Conservation (phyloP, 1,284 basidiomycete species). For the Heterobasidion occidentale region DNA sequence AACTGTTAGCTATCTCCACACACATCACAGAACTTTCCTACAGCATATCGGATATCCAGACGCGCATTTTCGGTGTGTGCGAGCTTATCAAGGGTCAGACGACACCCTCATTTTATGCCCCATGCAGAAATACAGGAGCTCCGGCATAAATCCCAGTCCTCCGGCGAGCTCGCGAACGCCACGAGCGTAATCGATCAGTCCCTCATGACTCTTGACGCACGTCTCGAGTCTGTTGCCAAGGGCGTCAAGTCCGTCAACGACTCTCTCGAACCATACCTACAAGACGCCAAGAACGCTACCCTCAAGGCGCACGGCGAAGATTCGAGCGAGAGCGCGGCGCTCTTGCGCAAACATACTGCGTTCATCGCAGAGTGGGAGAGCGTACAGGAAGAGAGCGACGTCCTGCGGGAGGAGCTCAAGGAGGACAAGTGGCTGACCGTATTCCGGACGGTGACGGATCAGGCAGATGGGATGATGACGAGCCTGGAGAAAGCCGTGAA, state of each 20-base stretch:
- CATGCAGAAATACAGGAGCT: constrained; percentile 77
- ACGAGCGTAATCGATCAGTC: constrained; percentile 73
- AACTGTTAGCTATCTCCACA: constrained; percentile 68
- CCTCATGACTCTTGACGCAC: constrained; percentile 71
- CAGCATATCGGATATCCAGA: constrained; percentile 77
- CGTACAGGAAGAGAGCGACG: constrained; percentile 74
- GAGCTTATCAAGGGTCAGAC: constrained; percentile 2
- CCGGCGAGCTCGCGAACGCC: constrained; percentile 46
- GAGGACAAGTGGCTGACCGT: constrained; percentile 95
- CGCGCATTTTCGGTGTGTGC: constrained; percentile 72
- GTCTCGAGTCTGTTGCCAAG: constrained; percentile 63
- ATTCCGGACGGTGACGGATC: constrained; percentile 87
- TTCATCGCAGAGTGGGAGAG: constrained; percentile 72
- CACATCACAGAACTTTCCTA: constrained; percentile 79
- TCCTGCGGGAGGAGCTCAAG: constrained; percentile 82
- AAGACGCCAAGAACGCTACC: constrained; percentile 42
- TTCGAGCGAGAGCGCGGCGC: constrained; percentile 33
- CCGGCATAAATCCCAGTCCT: constrained; percentile 67
- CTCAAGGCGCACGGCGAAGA: background rate
- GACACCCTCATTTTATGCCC: background rate
- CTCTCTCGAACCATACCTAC: constrained; percentile 51
- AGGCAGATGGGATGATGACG: constrained; percentile 95
- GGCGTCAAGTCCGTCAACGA: constrained; percentile 63
- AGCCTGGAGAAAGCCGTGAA: constrained; percentile 87
- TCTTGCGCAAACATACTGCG: constrained; percentile 65